A percentile compares a stretch with the other conserved stretches of the same genome.
phyloP scores from a whole-genome alignment of 2,329 filamentous ascomycete genomes.

The Epicoccum sorghinum region DNA sequence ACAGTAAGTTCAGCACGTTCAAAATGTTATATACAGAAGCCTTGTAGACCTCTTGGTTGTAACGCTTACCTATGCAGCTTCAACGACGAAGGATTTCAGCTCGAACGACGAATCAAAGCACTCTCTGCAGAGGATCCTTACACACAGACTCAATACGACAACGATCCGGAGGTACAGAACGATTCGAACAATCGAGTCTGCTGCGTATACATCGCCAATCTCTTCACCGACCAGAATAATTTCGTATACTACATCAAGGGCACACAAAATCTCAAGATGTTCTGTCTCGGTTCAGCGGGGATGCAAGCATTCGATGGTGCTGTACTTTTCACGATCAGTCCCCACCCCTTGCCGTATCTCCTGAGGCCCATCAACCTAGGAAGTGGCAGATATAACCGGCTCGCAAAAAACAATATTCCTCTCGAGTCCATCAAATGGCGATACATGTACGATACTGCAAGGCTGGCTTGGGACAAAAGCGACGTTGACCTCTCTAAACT shows the following conservation, averaged over 20 bases:
- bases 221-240: constrained; percentile 16
- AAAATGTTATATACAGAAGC: no score
- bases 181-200: not conserved
- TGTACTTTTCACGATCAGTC: constrained; percentile 13
- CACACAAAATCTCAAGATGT: constrained; percentile 14
- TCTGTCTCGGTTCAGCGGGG: constrained; percentile 20
- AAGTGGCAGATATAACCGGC: no score
- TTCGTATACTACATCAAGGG: constrained; percentile 30
- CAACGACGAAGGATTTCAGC: not conserved
- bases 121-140: not conserved
- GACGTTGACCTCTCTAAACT: not conserved
- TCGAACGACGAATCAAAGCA: not conserved
- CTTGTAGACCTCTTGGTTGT: not conserved
- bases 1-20: no score
- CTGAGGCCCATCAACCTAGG: not conserved
- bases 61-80: not conserved
- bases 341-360: constrained; percentile 2
- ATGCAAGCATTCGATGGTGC: constrained; percentile 26
- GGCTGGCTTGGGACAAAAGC: constrained; percentile 20
- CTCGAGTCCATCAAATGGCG: constrained; percentile 16
- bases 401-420: no score
- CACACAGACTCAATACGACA: constrained; percentile 1
- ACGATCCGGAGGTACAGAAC: not conserved
- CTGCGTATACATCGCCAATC: no score
- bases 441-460: constrained; percentile 29